These are phyloP conservation scores for Colletotrichum nymphaeae DNA, from an alignment of 2,329 filamentous ascomycete genomes.

Conservation along the genomic window DNA sequence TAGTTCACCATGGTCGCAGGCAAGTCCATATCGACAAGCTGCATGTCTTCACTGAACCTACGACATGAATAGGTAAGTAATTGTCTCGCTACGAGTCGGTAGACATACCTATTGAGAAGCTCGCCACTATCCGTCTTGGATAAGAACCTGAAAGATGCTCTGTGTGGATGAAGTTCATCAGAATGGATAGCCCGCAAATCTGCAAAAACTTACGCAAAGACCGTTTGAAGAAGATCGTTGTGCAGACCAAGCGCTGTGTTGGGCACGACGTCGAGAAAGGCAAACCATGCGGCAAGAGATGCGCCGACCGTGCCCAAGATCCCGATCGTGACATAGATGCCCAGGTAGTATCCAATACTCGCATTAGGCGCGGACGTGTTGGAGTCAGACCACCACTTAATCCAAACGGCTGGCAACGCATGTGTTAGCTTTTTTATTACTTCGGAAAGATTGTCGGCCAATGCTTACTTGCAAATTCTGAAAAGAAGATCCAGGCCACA, in stretches of 20 bases:
- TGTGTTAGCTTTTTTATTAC: not conserved
- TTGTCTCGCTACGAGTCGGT: too few species aligned
- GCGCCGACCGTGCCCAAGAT: not conserved
- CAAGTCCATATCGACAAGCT: conserved; percentile 29
- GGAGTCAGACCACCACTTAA: conserved; percentile 30
- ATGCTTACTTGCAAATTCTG: conserved; percentile 28
- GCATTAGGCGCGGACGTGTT: not conserved
- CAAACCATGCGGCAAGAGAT: conserved; percentile 20
- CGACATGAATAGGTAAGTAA: too few species aligned
- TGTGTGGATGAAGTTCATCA: not conserved
- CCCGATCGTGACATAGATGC: conserved; percentile 17
- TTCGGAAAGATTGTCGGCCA: too few species aligned
- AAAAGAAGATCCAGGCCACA: conserved; percentile 16
- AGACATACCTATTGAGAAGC: conserved; percentile 6
- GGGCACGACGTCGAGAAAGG: conserved; percentile 18
- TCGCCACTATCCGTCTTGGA: conserved; percentile 16
- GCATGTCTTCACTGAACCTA: conserved; percentile 31
- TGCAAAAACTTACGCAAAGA: not conserved
- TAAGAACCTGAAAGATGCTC: conserved; percentile 9
- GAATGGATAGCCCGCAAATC: not conserved
- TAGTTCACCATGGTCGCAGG: conserved; percentile 19
- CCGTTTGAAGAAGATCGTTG: conserved; percentile 14
- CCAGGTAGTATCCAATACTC: conserved; percentile 12
- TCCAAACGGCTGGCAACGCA: conserved; percentile 15
- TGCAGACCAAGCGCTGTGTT: conserved; percentile 29